Base-by-base conservation (phyloP, 202 grass and related monocot species). In the Digitaria exilis region DNA sequence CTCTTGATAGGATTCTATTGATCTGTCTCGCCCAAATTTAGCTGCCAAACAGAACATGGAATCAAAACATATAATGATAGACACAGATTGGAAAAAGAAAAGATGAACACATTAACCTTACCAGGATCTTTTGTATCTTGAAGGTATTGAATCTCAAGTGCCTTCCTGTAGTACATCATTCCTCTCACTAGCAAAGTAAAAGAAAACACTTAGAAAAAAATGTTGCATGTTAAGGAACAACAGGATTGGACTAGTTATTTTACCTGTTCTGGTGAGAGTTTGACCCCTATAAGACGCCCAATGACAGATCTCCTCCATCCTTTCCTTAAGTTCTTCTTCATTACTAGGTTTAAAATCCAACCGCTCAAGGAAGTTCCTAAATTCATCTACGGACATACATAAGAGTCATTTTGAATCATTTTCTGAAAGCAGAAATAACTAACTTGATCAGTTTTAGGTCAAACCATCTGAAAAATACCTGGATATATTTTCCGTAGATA, bases 161-260 rank as follows among this genome's bases (percentile, higher is more conserved):
- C 97, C 42, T 4, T 84, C 72, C 84, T 91, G 22, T 99, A 99
- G 82, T 99, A 99, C 97, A 99, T 99, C 91, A 99, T 94, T 83
- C 97, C 97, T 96, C 97, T 93, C 42, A 99, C 97, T 99, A 67
- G 69, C 14, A 87, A 74, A 77, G 22, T 85, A 52, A 77, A 90
- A 75, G 58, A 13, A 58, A 54, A 81, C 3, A 82, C 51, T 77
- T 61, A 89, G 52, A 85, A 21, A 66, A 81, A 81, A 19, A 84
- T 61, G 17, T 60, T 73, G 58, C 35, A 72, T 63, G 30, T 67
- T 55, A 51, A 74, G 28, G 6, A 74, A 59, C 41, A 19, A 68
- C 18, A 69, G 7, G 21, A 86, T 78, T 79, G 74, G 14, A 45
- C 61, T 57, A 60, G 34, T 52, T 46, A 57, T 2, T 65, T 80